Percentiles rank a stretch among this genome's conserved stretches.
Conservation (phyloP, 805 yeast species). For the Starmerella floris region DNA sequence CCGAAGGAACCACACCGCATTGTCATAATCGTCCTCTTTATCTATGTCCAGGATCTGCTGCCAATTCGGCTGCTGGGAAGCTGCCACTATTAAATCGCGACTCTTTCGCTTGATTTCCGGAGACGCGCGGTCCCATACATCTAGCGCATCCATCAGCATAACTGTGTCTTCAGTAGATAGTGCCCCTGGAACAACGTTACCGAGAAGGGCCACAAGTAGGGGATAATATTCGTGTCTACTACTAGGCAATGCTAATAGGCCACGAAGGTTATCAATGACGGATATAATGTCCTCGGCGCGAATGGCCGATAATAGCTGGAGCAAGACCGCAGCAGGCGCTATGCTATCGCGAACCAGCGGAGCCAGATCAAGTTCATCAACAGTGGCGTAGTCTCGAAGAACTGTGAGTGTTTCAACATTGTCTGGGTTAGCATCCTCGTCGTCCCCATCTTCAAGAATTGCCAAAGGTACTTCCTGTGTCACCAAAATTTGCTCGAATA, state of each 20-base stretch:
- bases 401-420: constrained; percentile 5
- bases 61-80: constrained; percentile 6
- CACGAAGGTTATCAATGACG: constrained; percentile 1
- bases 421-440: constrained; percentile 1
- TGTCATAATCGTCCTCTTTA: not conserved
- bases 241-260: constrained; percentile 11
- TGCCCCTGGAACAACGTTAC: constrained; percentile 11
- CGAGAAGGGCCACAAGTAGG: constrained; percentile 15
- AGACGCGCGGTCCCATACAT: constrained; percentile 6
- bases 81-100: constrained; percentile 1
- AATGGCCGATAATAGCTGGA: constrained; percentile 7
- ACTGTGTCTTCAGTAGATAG: constrained; percentile 1
- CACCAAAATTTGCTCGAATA: constrained; percentile 13
- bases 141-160: constrained; percentile 10
- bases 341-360: constrained; percentile 9
- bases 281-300: constrained; percentile 3
- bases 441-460: not conserved
- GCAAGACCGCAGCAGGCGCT: constrained; percentile 17
- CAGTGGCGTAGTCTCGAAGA: constrained; percentile 1
- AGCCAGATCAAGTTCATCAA: constrained; percentile 5
- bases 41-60: constrained; percentile 1
- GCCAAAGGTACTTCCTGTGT: not conserved
- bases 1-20: constrained; percentile 7
- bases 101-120: not conserved
- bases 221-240: constrained; percentile 16